phyloP scores from a whole-genome alignment of 345 rosid species.

The Populus simonii region DNA sequence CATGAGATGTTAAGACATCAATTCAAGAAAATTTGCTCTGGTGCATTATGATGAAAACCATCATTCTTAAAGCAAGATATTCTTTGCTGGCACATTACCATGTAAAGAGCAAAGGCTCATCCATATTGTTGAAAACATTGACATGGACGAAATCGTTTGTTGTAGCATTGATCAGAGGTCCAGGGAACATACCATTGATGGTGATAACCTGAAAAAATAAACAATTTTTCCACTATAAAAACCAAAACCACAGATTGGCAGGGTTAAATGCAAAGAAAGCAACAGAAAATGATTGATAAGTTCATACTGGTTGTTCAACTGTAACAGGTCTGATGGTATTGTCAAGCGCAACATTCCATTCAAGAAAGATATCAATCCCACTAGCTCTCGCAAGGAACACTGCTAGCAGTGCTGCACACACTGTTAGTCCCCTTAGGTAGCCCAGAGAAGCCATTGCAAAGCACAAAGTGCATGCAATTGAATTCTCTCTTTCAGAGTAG shows the following conservation, averaged over 20 bases:
- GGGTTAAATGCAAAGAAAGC: not conserved
- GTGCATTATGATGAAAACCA: too few species aligned
- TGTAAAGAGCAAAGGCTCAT: slow-evolving; percentile 28
- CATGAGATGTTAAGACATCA: not conserved
- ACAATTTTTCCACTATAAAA: too few species aligned
- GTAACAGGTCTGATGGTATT: slow-evolving; percentile 21
- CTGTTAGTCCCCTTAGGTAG: slow-evolving; percentile 4
- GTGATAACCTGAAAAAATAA: slow-evolving; percentile 14
- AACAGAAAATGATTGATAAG: not conserved
- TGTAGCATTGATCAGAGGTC: slow-evolving; percentile 24
- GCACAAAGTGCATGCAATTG: not conserved
- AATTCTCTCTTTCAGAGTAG: not conserved
- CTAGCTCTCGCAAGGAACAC: not conserved
- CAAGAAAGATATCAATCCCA: slow-evolving; percentile 36
- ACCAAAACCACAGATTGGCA: too few species aligned
- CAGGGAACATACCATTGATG: slow-evolving; percentile 30
- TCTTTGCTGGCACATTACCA: slow-evolving; percentile 9
- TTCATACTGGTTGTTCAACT: slow-evolving; percentile 35
- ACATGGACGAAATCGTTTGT: slow-evolving; percentile 21
- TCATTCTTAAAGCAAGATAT: too few species aligned
- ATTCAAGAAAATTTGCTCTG: not conserved
- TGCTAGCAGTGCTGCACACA: slow-evolving; percentile 12
- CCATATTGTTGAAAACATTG: slow-evolving; percentile 25
- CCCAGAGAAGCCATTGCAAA: slow-evolving; percentile 26
- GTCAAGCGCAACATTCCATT: slow-evolving; percentile 45